Evolutionary conservation across 2,329 filamentous ascomycete species (phyloP), one percentile per base, ranked within the genome.

Genomic region (Polytolypa hystricis): DNA sequence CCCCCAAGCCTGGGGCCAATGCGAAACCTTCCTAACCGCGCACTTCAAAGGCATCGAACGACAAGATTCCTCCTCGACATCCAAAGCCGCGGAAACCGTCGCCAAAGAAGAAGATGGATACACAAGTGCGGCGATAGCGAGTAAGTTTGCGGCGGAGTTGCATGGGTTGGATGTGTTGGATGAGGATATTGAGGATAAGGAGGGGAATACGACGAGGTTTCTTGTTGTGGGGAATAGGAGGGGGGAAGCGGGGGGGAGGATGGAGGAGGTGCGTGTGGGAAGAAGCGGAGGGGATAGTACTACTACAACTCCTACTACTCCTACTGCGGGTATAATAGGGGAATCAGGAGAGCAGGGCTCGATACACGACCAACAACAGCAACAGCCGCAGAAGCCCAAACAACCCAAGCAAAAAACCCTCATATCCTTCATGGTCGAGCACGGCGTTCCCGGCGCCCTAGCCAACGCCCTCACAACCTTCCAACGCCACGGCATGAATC

Each of bases 1-100:
- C 60, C 87, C 89, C 7, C 91, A 98, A 61, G 91, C 86, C 18
- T 94, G 91, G 69, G 86, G 86, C 17, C 91, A 98, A 63, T 95
- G 87, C 60, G 77, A 78, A 30, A 60, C 55, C 6, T 94, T 94
- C 60, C 71, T 95, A 17, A 67, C 70, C 6, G 65, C 69, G 18
- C 67, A 83, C 49, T 73, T 94, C 43, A 78, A 77, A 47, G 74
- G 74, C 30, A 69, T 80, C n/a, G 84, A 93, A 62, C 72, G 79
- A 35, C 74, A 89, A 41, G 87, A 96, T 54, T 80, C 84, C 29
- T 81, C 78, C 42, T 91, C 82, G 18, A 98, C 91, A 4, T 87
- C 81, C 48, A 79, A 77, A 45, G 91, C 84, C 0, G 89, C 87
- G 1, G 77, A 89, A 59, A 71, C 93, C 25, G 82, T 68, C 11